phyloP scores from a whole-genome alignment of 805 yeast species.

The Sugiyamaella marilandica region DNA sequence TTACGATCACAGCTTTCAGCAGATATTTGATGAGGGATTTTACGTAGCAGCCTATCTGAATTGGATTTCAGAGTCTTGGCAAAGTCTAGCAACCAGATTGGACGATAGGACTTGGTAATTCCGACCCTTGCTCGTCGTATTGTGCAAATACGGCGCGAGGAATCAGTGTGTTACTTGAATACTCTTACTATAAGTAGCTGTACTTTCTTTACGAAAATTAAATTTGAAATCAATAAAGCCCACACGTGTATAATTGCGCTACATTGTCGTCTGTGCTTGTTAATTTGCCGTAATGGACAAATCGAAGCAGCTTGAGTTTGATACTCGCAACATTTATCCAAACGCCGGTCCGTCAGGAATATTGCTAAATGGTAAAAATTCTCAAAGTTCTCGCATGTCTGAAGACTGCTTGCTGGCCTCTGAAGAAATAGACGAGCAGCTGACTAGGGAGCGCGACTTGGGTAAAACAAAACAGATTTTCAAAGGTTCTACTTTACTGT shows the following conservation, averaged over 20 bases:
- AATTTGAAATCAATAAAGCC: no score
- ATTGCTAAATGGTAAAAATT: not conserved
- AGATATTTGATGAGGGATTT: not conserved
- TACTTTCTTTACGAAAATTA: no score
- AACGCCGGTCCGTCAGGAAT: not conserved
- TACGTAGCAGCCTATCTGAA: not conserved
- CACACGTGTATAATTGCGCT: no score
- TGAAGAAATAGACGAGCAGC: conserved; percentile 5
- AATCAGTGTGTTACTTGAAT: no score
- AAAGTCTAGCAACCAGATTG: not conserved
- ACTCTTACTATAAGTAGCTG: no score
- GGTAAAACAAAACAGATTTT: conserved; percentile 6
- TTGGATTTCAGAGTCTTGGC: not conserved
- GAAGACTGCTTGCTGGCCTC: not conserved
- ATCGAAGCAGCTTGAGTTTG: not conserved
- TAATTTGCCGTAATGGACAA: not conserved
- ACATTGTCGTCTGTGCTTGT: no score
- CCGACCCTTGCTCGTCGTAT: not conserved
- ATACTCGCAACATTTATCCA: not conserved
- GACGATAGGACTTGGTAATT: not conserved
- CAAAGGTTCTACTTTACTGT: conserved; percentile 7
- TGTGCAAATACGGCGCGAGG: no score
- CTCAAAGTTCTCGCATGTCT: not conserved
- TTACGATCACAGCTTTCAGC: not conserved
- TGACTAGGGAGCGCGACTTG: conserved; percentile 1